A percentile compares a stretch with the other conserved stretches of the same genome.
These are phyloP conservation scores for Alisma plantagoaquatica DNA, from an alignment of 106 monocot species.

Conservation along the genomic window DNA sequence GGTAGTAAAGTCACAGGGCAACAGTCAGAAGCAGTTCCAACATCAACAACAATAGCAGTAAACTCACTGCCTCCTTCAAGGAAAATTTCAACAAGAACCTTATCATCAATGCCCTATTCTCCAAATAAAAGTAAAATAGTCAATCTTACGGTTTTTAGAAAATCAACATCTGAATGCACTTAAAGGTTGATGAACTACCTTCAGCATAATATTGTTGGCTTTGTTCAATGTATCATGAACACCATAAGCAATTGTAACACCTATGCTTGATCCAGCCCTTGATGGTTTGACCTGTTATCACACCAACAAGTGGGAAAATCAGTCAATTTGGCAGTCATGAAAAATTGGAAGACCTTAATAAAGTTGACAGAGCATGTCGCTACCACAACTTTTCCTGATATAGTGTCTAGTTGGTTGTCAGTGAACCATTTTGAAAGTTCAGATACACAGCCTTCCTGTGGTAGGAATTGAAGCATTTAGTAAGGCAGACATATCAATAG, in stretches of 20 bases:
- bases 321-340: neutral
- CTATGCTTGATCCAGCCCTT: conserved; percentile 88
- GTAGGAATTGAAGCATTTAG: too few relatives aligned
- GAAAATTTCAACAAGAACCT: conserved; percentile 71
- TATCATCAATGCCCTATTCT: conserved; percentile 74
- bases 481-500: neutral
- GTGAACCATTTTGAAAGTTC: conserved; percentile 61
- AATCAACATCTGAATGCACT: conserved; percentile 4
- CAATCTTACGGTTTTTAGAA: neutral
- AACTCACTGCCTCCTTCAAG: conserved; percentile 84
- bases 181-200: conserved; percentile 6
- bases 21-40: conserved; percentile 37
- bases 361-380: neutral
- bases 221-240: conserved; percentile 65
- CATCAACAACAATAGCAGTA: conserved; percentile 84
- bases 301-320: too few relatives aligned
- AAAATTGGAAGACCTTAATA: neutral
- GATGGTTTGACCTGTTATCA: conserved; percentile 96
- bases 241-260: conserved; percentile 75
- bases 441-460: too few relatives aligned
- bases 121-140: neutral
- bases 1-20: conserved; percentile 73
- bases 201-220: conserved; percentile 49
- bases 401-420: conserved; percentile 37
- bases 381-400: conserved; percentile 82